Percentiles rank a stretch among this genome's conserved stretches.
phyloP scores from a whole-genome alignment of 2,329 filamentous ascomycete genomes.

The Clarireedia homoeocarpa region DNA sequence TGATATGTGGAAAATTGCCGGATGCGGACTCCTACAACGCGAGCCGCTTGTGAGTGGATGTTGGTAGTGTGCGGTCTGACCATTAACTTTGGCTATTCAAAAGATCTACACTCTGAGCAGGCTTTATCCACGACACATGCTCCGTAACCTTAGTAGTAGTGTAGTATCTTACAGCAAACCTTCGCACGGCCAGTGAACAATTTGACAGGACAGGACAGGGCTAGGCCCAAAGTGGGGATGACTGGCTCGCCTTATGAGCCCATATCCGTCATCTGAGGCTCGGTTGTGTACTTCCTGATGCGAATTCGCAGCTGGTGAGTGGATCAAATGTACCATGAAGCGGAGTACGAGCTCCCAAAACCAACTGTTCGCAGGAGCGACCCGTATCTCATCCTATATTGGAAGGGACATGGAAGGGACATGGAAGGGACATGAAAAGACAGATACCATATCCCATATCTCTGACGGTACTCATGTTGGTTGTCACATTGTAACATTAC shows the following conservation, averaged over 20 bases:
- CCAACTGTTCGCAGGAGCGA: no score
- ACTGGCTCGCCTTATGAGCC: conserved; percentile 6
- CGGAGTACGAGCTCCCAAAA: no score
- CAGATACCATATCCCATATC: no score
- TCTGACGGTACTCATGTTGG: no score
- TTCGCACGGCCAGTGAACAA: conserved; percentile 1
- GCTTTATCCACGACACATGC: background rate
- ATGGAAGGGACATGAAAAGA: no score
- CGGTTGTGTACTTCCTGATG: background rate
- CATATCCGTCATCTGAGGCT: background rate
- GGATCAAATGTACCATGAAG: background rate
- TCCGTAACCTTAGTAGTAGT: background rate
- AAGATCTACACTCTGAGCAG: background rate
- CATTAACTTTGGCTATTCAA: background rate
- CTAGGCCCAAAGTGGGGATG: background rate
- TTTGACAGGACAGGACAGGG: background rate
- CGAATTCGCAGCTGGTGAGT: background rate
- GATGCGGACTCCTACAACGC: background rate
- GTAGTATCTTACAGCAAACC: background rate
- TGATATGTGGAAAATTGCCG: background rate
- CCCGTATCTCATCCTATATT: no score
- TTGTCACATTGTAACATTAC: no score
- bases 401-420: no score
- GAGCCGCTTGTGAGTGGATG: background rate
- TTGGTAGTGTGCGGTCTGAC: background rate